Base-by-base conservation (phyloP, 306 rosid species). In the barrel medic (Medicago truncatula) region DNA sequence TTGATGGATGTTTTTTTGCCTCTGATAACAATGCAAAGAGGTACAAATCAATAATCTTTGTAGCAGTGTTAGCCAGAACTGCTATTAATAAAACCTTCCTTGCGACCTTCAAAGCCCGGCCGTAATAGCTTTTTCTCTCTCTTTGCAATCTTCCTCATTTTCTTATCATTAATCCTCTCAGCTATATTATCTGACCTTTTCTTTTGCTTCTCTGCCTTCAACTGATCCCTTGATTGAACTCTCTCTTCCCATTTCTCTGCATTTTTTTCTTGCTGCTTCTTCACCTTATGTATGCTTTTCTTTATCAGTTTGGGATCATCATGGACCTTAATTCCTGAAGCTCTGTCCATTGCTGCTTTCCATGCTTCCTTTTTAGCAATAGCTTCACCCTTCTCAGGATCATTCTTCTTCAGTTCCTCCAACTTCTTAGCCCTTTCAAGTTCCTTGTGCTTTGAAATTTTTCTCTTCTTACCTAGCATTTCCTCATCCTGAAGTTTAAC, bases 31-130 rank as follows among this genome's bases (percentile, higher is more conserved):
- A 18, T n/a, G 58, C 49, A 31, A 74, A 4, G 28, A 71, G 56
- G 49, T 58, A 17, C 39, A 67, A 67, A 73, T 71, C 74, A 62
- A 71, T 15, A 39, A 70, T 38, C 58, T 54, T 53, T 1, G 59
- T 7, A 70, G 14, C 53, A 25, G 67, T 47, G 7, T 47, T 80
- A 81, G 50, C 75, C 69, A 18, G 71, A 66, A 66, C 36, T 71
- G 20, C 62, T 78, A 34, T 86, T 91, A 21, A 93, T 77, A 67
- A 89, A 93, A 39, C 96, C 93, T 59, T 88, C 93, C 82, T 87
- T 91, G 67, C 89, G 91, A 77, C 97, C 97, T 84, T 93, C 97
- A 72, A 91, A 91, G 20, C 98, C 97, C 1, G 96, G 97, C 40
- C 90, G 82, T 91, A 94, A 62, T 28, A 94, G 93, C 82, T 94